Percentiles rank a stretch among this genome's conserved stretches.
These are phyloP conservation scores for Globisporangium acanthophoron DNA, from an alignment of 352 stramenopile genomes.

Conservation along the genomic window DNA sequence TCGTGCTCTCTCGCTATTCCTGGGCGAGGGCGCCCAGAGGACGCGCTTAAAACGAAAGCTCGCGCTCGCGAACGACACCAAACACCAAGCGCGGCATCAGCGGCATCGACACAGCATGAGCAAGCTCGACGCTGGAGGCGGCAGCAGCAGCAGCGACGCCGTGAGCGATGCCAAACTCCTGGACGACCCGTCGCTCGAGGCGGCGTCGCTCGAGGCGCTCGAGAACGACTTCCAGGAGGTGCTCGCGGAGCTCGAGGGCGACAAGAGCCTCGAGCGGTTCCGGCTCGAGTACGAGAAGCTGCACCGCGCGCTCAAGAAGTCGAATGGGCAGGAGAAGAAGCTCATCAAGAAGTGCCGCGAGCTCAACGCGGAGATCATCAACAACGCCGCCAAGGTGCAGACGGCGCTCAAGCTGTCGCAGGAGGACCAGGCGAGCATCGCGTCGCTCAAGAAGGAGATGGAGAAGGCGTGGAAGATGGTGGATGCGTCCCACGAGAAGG, in stretches of 20 bases:
- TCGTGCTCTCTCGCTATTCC: no score
- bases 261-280: slow-evolving; percentile 93
- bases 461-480: slow-evolving; percentile 95
- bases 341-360: slow-evolving; percentile 95
- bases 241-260: slow-evolving; percentile 85
- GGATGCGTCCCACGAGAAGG: slow-evolving; percentile 93
- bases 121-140: slow-evolving; percentile 11
- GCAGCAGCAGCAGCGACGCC: neutral
- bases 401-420: slow-evolving; percentile 93
- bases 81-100: no score
- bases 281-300: slow-evolving; percentile 95
- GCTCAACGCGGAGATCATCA: slow-evolving; percentile 94
- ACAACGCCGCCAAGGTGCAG: slow-evolving; percentile 95
- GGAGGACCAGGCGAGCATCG: slow-evolving; percentile 92
- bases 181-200: slow-evolving; percentile 42
- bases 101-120: slow-evolving; percentile 4
- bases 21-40: no score
- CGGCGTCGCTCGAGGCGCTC: slow-evolving; percentile 76
- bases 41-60: no score
- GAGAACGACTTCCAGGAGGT: slow-evolving; percentile 94
- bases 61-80: no score
- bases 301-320: slow-evolving; percentile 91
- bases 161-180: slow-evolving; percentile 38
- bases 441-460: slow-evolving; percentile 94
- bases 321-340: slow-evolving; percentile 93